Percentiles rank a stretch among this genome's conserved stretches.
These are phyloP conservation scores for Cryomyces antarcticus DNA, from an alignment of 495 filamentous ascomycete genomes.

Conservation along the genomic window DNA sequence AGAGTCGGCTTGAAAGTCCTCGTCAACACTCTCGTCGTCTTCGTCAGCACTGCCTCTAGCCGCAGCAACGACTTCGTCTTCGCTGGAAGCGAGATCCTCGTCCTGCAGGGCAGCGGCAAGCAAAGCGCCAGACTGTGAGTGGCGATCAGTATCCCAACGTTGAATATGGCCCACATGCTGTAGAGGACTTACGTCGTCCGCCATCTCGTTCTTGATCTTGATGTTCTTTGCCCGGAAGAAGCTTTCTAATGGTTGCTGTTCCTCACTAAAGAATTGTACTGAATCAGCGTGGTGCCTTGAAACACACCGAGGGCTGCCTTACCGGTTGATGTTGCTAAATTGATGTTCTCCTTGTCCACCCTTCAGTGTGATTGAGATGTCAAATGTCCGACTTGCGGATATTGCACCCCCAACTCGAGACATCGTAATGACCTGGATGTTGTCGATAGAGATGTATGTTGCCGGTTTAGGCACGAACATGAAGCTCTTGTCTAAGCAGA, in stretches of 20 bases:
- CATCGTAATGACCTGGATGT: slow-evolving; percentile 75
- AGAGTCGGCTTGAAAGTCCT: slow-evolving; percentile 81
- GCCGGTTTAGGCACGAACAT: slow-evolving; percentile 98
- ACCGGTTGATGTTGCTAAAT: slow-evolving; percentile 98
- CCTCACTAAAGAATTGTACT: slow-evolving; percentile 37
- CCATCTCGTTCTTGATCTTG: slow-evolving; percentile 92
- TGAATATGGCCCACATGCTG: not conserved
- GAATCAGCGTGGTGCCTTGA: not conserved
- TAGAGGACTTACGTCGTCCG: slow-evolving; percentile 34
- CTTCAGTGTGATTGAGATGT: slow-evolving; percentile 84
- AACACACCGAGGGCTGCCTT: slow-evolving; percentile 5
- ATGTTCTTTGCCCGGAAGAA: slow-evolving; percentile 90
- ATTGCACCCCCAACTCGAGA: slow-evolving; percentile 88
- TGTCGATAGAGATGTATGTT: slow-evolving; percentile 86
- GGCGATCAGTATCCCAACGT: slow-evolving; percentile 1
- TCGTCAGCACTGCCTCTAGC: slow-evolving; percentile 88
- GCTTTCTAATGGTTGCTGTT: slow-evolving; percentile 81
- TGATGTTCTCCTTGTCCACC: slow-evolving; percentile 58
- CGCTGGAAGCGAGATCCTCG: slow-evolving; percentile 54
- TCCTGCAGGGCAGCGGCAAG: slow-evolving; percentile 58
- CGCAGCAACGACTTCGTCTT: slow-evolving; percentile 52
- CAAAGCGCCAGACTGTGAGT: slow-evolving; percentile 32
- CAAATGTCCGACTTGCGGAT: slow-evolving; percentile 86
- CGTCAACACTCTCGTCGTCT: slow-evolving; percentile 82
- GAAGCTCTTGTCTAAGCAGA: slow-evolving; percentile 93